Conservation (phyloP, 2,329 filamentous ascomycete genomes). For the Neodidymelliopsis sp. region DNA sequence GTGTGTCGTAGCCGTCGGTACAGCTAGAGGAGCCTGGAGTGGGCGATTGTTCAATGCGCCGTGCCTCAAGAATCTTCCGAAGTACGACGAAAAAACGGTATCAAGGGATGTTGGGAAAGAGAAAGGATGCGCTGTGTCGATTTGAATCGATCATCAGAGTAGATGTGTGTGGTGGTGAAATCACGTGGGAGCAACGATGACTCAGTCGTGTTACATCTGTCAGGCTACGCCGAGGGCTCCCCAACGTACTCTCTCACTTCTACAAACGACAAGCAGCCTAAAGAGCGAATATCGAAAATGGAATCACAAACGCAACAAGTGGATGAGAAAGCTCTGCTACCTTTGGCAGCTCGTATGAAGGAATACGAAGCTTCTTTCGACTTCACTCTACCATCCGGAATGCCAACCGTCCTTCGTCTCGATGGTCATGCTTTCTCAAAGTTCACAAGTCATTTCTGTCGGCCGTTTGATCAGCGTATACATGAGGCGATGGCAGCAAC, state of each 20-base stretch:
- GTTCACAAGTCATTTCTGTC: conserved; percentile 37
- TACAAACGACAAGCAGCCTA: not conserved
- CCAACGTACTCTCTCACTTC: too few species aligned
- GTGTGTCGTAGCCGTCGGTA: conserved; percentile 62
- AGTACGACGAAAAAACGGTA: conserved; percentile 21
- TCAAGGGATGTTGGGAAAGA: not conserved
- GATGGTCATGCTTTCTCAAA: conserved; percentile 43
- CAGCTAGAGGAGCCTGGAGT: conserved; percentile 56
- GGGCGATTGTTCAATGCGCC: conserved; percentile 64
- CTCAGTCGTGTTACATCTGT: conserved; percentile 1
- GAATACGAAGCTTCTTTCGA: conserved; percentile 40
- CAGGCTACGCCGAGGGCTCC: too few species aligned
- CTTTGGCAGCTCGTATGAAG: conserved; percentile 43
- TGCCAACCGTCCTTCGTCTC: conserved; percentile 37
- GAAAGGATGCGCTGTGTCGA: not conserved
- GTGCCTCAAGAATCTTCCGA: conserved; percentile 53
- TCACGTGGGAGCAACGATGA: conserved; percentile 4
- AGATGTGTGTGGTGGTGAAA: not conserved
- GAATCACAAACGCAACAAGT: not conserved
- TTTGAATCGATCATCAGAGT: too few species aligned
- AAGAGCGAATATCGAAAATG: not conserved
- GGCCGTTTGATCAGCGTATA: conserved; percentile 43
- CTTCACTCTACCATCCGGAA: conserved; percentile 25
- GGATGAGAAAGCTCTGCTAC: conserved; percentile 4
- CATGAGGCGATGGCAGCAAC: conserved; percentile 40